phyloP scores from a whole-genome alignment of 2,329 filamentous ascomycete genomes.

The Pseudocercospora macadamiae region DNA sequence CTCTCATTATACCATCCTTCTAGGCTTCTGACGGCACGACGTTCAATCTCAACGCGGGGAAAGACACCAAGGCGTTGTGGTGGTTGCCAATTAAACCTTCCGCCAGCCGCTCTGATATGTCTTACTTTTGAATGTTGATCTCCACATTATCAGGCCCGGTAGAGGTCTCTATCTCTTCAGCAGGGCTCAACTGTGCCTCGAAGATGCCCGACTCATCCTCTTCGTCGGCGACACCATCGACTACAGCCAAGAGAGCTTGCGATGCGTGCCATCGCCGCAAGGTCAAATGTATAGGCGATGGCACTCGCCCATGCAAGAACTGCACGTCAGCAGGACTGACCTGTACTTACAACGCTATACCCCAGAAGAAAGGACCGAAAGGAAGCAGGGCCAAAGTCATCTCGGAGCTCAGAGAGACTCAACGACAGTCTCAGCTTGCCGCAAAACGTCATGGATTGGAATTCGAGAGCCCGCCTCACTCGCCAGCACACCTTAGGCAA shows the following conservation, averaged over 20 bases:
- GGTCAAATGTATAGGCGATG: conserved; percentile 56
- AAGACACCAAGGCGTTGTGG: conserved; percentile 13
- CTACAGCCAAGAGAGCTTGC: conserved; percentile 37
- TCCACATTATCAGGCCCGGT: conserved; percentile 27
- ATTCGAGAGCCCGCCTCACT: conserved; percentile 46
- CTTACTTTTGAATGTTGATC: conserved; percentile 26
- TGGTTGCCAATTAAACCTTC: conserved; percentile 9
- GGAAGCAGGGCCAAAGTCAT: conserved; percentile 65
- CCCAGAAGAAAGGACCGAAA: conserved; percentile 67
- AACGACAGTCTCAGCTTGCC: conserved; percentile 49
- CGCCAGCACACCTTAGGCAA: conserved; percentile 49
- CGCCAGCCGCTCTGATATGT: conserved; percentile 10
- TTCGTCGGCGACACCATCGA: conserved; percentile 20
- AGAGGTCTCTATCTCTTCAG: conserved; percentile 26
- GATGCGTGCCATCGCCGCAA: conserved; percentile 52
- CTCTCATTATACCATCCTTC: conserved; percentile 7
- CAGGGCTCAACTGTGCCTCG: conserved; percentile 13
- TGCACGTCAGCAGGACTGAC: conserved; percentile 61
- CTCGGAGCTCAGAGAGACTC: conserved; percentile 61
- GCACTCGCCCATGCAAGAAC: conserved; percentile 61
- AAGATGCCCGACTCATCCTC: conserved; percentile 27
- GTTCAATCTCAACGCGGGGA: conserved; percentile 17
- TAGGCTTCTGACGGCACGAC: conserved; percentile 16
- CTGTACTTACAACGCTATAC: conserved; percentile 68
- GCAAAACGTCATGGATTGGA: conserved; percentile 43